Conservation (phyloP, 1,284 basidiomycete genomes). For the Austroboletus niveus region DNA sequence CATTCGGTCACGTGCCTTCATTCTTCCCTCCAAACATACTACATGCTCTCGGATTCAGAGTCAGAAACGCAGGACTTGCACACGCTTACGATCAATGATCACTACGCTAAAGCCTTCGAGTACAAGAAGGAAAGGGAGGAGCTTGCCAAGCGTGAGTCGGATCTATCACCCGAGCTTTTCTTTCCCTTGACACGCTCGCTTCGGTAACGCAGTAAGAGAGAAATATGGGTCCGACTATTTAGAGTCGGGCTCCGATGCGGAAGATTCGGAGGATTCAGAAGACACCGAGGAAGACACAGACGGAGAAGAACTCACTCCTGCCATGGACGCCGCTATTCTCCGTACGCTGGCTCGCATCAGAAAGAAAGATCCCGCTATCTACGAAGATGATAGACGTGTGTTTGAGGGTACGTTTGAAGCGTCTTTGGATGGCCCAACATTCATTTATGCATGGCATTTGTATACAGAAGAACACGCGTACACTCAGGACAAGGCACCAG, state of each 20-base stretch:
- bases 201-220: slow-evolving; percentile 62
- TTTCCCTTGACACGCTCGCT: background rate
- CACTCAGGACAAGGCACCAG: slow-evolving; percentile 34
- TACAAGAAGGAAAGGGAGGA: slow-evolving; percentile 83
- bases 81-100: slow-evolving; percentile 74
- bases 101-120: slow-evolving; percentile 81
- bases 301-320: slow-evolving; percentile 92
- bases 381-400: slow-evolving; percentile 67
- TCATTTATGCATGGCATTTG: background rate
- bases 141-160: slow-evolving; percentile 64
- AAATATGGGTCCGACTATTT: slow-evolving; percentile 79
- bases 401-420: slow-evolving; percentile 60
- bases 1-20: background rate
- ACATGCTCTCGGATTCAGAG: slow-evolving; percentile 48
- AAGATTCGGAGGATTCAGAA: slow-evolving; percentile 71
- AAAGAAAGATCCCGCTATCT: slow-evolving; percentile 82
- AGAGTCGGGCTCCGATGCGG: slow-evolving; percentile 62
- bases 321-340: slow-evolving; percentile 93
- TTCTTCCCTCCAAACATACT: background rate
- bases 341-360: slow-evolving; percentile 87
- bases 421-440: background rate
- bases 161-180: background rate
- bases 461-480: slow-evolving; percentile 63
- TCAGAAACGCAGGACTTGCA: slow-evolving; percentile 44
- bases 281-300: slow-evolving; percentile 91